Evolutionary conservation across 495 filamentous ascomycete species (phyloP), one percentile per base, ranked within the genome.

Genomic region (Glutinoglossum americanum): DNA sequence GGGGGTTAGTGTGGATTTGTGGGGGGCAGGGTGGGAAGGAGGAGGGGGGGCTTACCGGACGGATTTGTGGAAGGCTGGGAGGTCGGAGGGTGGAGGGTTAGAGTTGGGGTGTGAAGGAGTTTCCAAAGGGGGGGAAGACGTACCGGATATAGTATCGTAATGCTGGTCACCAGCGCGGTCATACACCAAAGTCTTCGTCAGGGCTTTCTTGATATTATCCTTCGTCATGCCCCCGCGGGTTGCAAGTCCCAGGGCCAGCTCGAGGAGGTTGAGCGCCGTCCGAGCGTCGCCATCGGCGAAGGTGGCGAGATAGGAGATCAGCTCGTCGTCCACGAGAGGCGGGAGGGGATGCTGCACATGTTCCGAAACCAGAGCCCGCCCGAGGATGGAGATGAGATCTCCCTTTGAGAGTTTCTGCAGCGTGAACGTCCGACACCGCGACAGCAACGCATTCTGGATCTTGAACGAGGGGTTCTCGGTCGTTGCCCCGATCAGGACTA

Each of bases 401-500:
- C 80, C 75, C 33, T 81, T 76, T 0, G 78, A 76, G 11, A 98
- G 76, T 58, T 84, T 83, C 27, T 76, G 72, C 13, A 98, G 71
- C 0, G 87, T 93, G 62, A 97, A 96, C 4, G 85, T 90, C 53
- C 92, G 77, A 69, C 90, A 96, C 39, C 92, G 76, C 37, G 87
- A 94, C 13, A 96, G 73, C 33, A 98, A 74, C 1, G 92, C 88
- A 60, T 80, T 82, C 63, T 94, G 84, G 47, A 98, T 79, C 65
- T 94, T 94, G 73, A 98, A 98, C 25, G 82, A 87, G 0, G 92
- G 92, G 65, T 98, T 98, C 66, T 98, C 92, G 1, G 92, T 98
- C 9, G 92, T 97, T 27, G 92, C 92, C 27, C 89, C 92, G 60
- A 96, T 94, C 44, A 98, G 73, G 7, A 87, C 94, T 62, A 97